A percentile compares a stretch with the other conserved stretches of the same genome.
phyloP scores from a whole-genome alignment of 805 yeast genomes.

The Blastobotrys mokoenaii region DNA sequence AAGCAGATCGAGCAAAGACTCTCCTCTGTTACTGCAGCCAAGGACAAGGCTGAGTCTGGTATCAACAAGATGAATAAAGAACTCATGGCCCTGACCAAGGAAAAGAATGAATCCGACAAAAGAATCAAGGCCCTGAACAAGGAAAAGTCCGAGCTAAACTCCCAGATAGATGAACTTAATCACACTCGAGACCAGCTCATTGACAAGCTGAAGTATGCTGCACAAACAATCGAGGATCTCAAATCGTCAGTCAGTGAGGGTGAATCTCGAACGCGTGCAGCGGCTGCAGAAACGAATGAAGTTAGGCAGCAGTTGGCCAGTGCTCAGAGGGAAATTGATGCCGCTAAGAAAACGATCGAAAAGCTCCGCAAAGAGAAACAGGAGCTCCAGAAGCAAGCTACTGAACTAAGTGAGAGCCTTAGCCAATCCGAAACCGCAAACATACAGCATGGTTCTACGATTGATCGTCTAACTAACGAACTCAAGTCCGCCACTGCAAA shows the following conservation, averaged over 20 bases:
- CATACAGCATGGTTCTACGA: too few species aligned
- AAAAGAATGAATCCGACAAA: conserved; percentile 41
- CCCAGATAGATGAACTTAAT: conserved; percentile 20
- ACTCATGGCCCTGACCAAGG: conserved; percentile 53
- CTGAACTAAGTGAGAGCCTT: too few species aligned
- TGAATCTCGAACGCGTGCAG: conserved; percentile 1
- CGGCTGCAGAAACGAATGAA: neutral
- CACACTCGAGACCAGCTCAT: conserved; percentile 34
- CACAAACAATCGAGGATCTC: conserved; percentile 26
- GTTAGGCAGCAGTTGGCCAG: conserved; percentile 6
- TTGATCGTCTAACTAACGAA: neutral
- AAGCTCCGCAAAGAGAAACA: too few species aligned
- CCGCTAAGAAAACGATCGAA: neutral
- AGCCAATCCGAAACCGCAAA: too few species aligned
- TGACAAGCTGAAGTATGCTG: conserved; percentile 38
- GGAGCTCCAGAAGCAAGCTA: too few species aligned
- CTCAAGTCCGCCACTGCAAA: neutral
- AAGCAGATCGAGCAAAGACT: conserved; percentile 30
- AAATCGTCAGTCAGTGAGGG: conserved; percentile 8
- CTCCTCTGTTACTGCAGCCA: conserved; percentile 33
- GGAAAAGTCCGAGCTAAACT: conserved; percentile 16
- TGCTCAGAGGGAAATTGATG: neutral
- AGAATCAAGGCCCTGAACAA: conserved; percentile 8
- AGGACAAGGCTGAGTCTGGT: conserved; percentile 70
- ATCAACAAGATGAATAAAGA: conserved; percentile 87